phyloP scores from a whole-genome alignment of 2,329 filamentous ascomycete species.

The Rachicladosporium sp. region DNA sequence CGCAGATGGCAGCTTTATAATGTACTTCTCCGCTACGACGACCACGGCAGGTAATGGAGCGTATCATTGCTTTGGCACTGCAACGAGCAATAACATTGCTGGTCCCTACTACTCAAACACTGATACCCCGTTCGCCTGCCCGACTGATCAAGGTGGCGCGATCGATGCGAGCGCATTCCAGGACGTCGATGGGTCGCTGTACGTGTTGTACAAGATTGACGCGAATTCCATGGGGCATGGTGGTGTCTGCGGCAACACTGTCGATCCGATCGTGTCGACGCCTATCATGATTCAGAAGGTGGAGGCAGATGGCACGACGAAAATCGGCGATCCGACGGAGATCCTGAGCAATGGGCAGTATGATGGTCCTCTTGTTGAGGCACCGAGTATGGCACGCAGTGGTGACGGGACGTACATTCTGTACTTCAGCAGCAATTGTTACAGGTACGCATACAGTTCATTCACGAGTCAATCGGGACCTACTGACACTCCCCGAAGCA shows the following conservation, averaged over 20 bases:
- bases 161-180: constrained; percentile 18
- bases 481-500: not conserved
- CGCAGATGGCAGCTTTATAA: constrained; percentile 15
- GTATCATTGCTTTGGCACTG: constrained; percentile 19
- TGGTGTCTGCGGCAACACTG: constrained; percentile 14
- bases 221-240: constrained; percentile 17
- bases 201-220: constrained; percentile 19
- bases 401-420: constrained; percentile 14
- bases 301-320: constrained; percentile 14
- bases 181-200: constrained; percentile 14
- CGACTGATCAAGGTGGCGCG: constrained; percentile 16
- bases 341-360: constrained; percentile 13
- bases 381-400: constrained; percentile 13
- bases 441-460: not conserved
- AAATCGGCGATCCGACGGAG: constrained; percentile 9
- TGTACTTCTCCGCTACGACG: constrained; percentile 19
- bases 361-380: constrained; percentile 19
- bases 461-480: too few relatives aligned
- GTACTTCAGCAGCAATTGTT: constrained; percentile 18
- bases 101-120: constrained; percentile 15
- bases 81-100: constrained; percentile 10
- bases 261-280: constrained; percentile 11
- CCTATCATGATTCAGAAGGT: constrained; percentile 20
- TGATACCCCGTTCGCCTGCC: constrained; percentile 15
- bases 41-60: constrained; percentile 12